These are phyloP conservation scores for Sporisorium sorghi DNA, from an alignment of 1,284 basidiomycete species.

Conservation along the genomic window DNA sequence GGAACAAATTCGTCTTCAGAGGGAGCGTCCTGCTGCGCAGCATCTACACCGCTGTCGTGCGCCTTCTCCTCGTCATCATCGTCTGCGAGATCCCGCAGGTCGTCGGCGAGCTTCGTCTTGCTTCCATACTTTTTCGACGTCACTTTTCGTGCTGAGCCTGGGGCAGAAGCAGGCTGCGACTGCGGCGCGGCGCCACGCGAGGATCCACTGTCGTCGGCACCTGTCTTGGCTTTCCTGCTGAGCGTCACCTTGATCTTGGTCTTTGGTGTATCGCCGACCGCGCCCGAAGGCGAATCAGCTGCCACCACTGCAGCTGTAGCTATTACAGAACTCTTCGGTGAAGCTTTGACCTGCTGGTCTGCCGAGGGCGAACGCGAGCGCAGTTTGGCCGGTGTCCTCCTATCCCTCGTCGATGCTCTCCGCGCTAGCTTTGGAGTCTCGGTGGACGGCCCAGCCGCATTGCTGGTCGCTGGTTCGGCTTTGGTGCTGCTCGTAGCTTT, in stretches of 20 bases:
- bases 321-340: no score
- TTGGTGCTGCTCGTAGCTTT: not conserved
- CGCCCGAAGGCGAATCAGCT: not conserved
- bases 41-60: not conserved
- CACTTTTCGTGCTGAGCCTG: slow-evolving; percentile 15
- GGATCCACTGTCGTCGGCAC: slow-evolving; percentile 12
- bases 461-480: not conserved
- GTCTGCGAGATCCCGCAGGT: slow-evolving; percentile 27
- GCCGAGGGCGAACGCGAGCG: slow-evolving; percentile 14
- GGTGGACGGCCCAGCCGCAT: not conserved
- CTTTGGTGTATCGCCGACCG: slow-evolving; percentile 4
- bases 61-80: slow-evolving; percentile 15
- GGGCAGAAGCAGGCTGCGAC: slow-evolving; percentile 3
- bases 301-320: no score
- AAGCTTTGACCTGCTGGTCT: not conserved
- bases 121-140: slow-evolving; percentile 11
- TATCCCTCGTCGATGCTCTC: slow-evolving; percentile 24
- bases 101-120: slow-evolving; percentile 18
- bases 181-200: slow-evolving; percentile 25
- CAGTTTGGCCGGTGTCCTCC: slow-evolving; percentile 15
- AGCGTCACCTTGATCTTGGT: slow-evolving; percentile 24
- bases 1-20: slow-evolving; percentile 15
- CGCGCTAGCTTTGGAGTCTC: slow-evolving; percentile 4
- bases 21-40: not conserved
- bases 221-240: slow-evolving; percentile 3